Conservation (phyloP, 805 yeast species). For the Scheffersomyces spartinae region DNA sequence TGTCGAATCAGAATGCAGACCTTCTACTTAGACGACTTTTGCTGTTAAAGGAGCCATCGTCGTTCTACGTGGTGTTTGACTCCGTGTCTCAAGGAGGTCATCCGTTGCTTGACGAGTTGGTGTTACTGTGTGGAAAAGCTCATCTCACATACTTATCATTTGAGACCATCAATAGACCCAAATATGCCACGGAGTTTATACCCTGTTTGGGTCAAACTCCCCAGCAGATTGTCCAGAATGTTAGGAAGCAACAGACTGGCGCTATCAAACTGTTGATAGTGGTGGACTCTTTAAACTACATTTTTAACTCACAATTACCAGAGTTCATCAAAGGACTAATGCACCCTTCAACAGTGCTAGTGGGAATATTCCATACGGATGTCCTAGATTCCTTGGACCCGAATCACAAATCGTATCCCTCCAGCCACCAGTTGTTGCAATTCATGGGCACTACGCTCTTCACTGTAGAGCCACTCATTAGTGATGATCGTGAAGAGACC, state of each 20-base stretch:
- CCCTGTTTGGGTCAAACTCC: conserved; percentile 24
- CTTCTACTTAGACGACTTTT: conserved; percentile 60
- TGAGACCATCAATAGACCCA: conserved; percentile 50
- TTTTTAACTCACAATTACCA: conserved; percentile 35
- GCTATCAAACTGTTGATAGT: conserved; percentile 33
- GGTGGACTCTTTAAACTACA: conserved; percentile 59
- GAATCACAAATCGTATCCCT: conserved; percentile 36
- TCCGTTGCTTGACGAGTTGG: too few species aligned
- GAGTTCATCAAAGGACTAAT: conserved; percentile 37
- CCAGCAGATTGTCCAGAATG: conserved; percentile 9
- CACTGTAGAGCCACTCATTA: conserved; percentile 38
- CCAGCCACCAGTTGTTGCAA: conserved; percentile 36
- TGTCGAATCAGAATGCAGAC: conserved; percentile 23
- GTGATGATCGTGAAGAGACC: conserved; percentile 32
- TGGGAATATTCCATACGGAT: conserved; percentile 27
- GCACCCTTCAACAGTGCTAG: conserved; percentile 16
- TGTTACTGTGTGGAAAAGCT: conserved; percentile 14
- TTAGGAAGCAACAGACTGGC: conserved; percentile 10
- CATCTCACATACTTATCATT: conserved; percentile 49
- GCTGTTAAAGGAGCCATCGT: conserved; percentile 60
- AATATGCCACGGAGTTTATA: conserved; percentile 35
- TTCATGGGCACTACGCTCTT: conserved; percentile 71
- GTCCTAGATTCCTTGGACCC: conserved; percentile 29
- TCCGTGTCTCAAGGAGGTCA: conserved; percentile 61
- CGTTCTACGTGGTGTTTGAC: conserved; percentile 62